A percentile compares a stretch with the other conserved stretches of the same genome.
Evolutionary conservation across 202 grass and related monocot genomes (phyloP).

Genomic region (Dendrocalamus latiflorus): DNA sequence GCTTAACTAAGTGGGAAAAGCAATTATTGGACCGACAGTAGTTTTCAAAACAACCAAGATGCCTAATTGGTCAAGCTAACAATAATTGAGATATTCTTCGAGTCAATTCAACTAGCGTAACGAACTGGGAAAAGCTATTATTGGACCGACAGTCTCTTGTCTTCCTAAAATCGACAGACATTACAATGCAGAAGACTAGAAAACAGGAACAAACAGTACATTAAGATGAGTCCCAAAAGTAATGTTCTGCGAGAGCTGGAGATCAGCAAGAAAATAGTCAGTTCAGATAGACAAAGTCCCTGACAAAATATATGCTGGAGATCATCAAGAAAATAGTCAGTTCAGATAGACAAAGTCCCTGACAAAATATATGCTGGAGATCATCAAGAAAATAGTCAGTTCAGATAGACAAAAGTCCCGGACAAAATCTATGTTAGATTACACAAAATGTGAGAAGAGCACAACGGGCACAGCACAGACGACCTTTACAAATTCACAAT

Average conservation of each 20-base stretch:
- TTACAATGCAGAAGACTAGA: background rate
- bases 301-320: background rate
- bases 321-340: background rate
- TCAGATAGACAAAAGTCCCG: background rate
- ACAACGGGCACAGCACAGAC: background rate
- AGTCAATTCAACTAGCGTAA: background rate
- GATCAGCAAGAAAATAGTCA: background rate
- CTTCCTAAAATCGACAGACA: background rate
- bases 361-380: background rate
- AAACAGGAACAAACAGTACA: background rate
- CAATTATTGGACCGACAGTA: background rate
- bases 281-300: background rate
- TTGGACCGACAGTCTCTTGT: background rate
- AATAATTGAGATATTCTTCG: background rate
- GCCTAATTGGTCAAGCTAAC: background rate
- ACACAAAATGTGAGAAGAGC: constrained; percentile 14
- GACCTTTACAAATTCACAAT: constrained; percentile 7
- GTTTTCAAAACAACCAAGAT: background rate
- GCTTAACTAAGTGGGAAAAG: too few relatives aligned
- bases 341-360: background rate
- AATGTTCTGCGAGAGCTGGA: background rate
- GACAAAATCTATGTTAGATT: background rate
- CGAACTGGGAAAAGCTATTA: background rate
- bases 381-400: background rate
- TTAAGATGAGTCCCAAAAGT: background rate